Conservation (phyloP, 208 protist genomes). For the Herpetomonas muscarum region DNA sequence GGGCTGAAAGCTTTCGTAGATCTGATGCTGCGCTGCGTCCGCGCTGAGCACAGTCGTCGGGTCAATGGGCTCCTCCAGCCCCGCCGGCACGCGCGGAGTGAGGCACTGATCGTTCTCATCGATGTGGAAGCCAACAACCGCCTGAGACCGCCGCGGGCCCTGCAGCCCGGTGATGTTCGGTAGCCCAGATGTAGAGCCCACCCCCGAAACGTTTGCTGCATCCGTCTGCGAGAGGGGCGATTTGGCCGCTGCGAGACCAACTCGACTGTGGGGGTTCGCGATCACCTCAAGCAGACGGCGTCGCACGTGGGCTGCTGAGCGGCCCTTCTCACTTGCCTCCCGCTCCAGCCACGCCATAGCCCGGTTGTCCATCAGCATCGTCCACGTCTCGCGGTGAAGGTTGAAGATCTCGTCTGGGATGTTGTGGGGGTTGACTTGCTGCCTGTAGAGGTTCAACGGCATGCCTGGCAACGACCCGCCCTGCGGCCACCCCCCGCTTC, state of each 20-base stretch:
- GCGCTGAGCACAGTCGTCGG: slow-evolving; percentile 11
- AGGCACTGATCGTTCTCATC: no score
- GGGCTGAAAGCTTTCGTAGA: slow-evolving; percentile 69
- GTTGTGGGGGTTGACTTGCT: slow-evolving; percentile 29
- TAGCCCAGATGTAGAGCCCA: no score
- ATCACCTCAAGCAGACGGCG: slow-evolving; percentile 69
- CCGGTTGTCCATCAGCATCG: slow-evolving; percentile 83
- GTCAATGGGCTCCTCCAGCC: no score
- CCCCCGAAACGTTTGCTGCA: no score
- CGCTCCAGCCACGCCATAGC: slow-evolving; percentile 82
- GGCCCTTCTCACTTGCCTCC: slow-evolving; percentile 56
- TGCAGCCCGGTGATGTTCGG: no score
- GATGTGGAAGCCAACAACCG: no score
- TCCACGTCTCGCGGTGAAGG: slow-evolving; percentile 76
- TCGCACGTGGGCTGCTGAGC: slow-evolving; percentile 59
- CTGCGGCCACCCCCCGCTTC: no score
- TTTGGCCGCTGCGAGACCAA: slow-evolving; percentile 1
- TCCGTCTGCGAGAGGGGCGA: no score
- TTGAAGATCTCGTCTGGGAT: slow-evolving; percentile 36
- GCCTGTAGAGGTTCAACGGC: no score
- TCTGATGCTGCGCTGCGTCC: slow-evolving; percentile 47
- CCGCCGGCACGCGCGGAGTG: no score
- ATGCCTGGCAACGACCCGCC: no score
- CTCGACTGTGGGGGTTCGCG: slow-evolving; percentile 11
- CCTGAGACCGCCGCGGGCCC: no score